Evolutionary conservation across 371 early-diverging fungal species (phyloP), one percentile per base, ranked within the genome.

Genomic region (Apophysomyces elegans): DNA sequence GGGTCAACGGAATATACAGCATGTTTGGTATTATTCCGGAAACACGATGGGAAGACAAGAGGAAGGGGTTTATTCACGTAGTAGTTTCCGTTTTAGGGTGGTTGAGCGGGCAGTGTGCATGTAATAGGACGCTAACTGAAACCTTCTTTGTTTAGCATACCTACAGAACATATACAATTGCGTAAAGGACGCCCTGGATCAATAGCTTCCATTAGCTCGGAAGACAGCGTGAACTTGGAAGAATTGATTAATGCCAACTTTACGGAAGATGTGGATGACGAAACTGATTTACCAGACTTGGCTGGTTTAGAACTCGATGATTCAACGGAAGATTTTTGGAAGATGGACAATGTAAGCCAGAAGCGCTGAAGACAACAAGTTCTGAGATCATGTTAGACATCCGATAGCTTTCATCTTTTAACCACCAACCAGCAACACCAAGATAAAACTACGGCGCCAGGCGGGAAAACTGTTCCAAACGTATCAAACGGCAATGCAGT

Each of bases 261-360:
- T 37, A 74, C 77, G 7, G 61, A 66, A 12, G 70, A 76, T 45
- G 77, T 81, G 62, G 74, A 77, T 16, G 79, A 81, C 37, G 79
- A 79, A 68, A 79, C 79, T 4, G 76, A 79, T 44, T 66, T 81
- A 37, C 67, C 76, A 11, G 70, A 70, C 59, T 64, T 81, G 35
- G 74, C 77, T 21, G 67, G 70, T 47, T 67, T 81, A 58, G 82
- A 81, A 62, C 56, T 81, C 26, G 82, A 81, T 67, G 82, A 81
- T 60, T 72, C 75, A 18, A 74, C 70, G 43, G 82, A 81, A 46
- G 79, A 77, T 37, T 81, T 81, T 59, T 81, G 79, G 79, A 78
- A 79, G 59, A 62, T 81, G 58, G 74, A 75, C 56, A 68, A 74
- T 62, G 76, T 76, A 72, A 71, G 61, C 54, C 7, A 50, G 18